These are phyloP conservation scores for Blastosporella zonata DNA, from an alignment of 1,284 basidiomycete species.

Conservation along the genomic window DNA sequence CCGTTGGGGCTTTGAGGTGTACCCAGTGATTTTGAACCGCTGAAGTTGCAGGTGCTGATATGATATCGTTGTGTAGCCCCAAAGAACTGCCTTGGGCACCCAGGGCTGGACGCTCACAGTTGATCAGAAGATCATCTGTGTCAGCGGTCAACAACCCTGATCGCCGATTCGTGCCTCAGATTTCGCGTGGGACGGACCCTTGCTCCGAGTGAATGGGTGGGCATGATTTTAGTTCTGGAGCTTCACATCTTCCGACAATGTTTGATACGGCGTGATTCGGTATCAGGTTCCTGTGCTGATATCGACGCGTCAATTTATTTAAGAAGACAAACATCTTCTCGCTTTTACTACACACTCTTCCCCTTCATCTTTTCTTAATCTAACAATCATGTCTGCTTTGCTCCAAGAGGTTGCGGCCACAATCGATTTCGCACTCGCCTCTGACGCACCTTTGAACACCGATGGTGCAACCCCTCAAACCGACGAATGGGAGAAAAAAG, in stretches of 20 bases:
- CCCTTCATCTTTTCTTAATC: conserved; percentile 2
- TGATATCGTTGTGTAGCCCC: not conserved
- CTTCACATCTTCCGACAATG: conserved; percentile 14
- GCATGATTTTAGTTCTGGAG: conserved; percentile 9
- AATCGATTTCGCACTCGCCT: conserved; percentile 23
- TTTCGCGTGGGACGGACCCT: not conserved
- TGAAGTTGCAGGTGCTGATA: not conserved
- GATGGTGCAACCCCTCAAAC: conserved; percentile 27
- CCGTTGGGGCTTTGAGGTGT: too few relatives aligned
- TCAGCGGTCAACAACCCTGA: conserved; percentile 7
- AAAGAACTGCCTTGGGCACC: not conserved
- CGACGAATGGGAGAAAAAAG: conserved; percentile 20
- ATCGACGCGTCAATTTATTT: conserved; percentile 6
- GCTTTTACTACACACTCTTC: conserved; percentile 1
- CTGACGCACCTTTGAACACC: conserved; percentile 26
- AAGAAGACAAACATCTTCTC: conserved; percentile 1
- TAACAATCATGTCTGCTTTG: conserved; percentile 10
- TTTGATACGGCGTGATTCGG: conserved; percentile 3
- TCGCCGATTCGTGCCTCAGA: conserved; percentile 2
- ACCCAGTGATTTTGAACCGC: too few relatives aligned
- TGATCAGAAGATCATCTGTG: not conserved
- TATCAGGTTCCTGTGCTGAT: conserved; percentile 13
- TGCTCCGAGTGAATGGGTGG: conserved; percentile 6
- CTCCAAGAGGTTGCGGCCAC: conserved; percentile 14
- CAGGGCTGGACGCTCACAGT: not conserved